Base-by-base conservation (phyloP, 805 yeast species). In the Hanseniaspora hatyaiensis region DNA sequence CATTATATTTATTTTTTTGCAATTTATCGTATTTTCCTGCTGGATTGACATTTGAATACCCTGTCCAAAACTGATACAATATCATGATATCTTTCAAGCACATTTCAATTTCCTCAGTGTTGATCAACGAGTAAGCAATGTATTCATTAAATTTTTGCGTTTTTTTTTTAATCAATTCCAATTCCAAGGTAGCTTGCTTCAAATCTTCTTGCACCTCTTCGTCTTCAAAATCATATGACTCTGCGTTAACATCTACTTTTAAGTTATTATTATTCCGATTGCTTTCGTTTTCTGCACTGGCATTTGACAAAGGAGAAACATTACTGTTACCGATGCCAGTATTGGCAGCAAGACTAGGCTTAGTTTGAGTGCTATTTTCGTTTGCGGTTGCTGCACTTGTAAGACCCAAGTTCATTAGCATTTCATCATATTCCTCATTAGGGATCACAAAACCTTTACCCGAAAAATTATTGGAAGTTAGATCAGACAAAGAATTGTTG, bases 81-180 rank as follows among this genome's bases (percentile, higher is more conserved):
- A 82, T 77, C 34, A 89, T 71, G 57, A 87, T 65, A 55, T 87
- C 95, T 60, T 89, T 96, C 24, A 87, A 77, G 11, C 87, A 80
- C 51, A 82, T 89, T 36, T 82, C 77, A 5, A 85, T 77, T 57
- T 82, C 82, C 46, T 77, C 82, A 30, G 87, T 63, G 57, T 88
- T 82, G 3, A 89, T 73, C 52, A 82, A 84, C 6, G 87, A 78
- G 47, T 74, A 72, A 3, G 88, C 89, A 53, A 89, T 63, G 59
- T 83, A 86, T 23, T 69, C 67, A 57, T 78, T 73, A 49, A 82
- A 73, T 36, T 68, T 67, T 51, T 77, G 77, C 15, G 31, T 45
- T 30, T 45, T 45, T 16, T 40, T 30, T 2, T 31, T 19, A 8
- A 45, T 37, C 26, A 36, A 19, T 13, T 40, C 34, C 38, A 31